Conservation (phyloP, 2,329 filamentous ascomycete genomes). For the Cucurbitaria berberidis region DNA sequence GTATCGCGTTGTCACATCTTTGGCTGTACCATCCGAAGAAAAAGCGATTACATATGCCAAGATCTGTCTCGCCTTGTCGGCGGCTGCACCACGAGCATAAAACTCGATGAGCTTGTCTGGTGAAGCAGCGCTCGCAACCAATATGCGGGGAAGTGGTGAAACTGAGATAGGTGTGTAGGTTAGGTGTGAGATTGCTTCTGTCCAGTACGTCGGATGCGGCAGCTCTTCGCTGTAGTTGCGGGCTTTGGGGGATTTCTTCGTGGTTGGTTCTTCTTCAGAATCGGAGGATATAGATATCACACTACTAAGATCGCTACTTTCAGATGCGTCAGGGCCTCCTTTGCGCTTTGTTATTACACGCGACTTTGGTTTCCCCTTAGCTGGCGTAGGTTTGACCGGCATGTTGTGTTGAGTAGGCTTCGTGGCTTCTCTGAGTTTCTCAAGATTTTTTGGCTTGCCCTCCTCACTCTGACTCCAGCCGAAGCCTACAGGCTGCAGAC, state of each 20-base stretch:
- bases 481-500: conserved; percentile 84
- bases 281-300: conserved; percentile 54
- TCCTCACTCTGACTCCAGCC: conserved; percentile 90
- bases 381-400: neutral
- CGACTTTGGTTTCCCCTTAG: conserved; percentile 12
- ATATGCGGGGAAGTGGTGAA: conserved; percentile 66
- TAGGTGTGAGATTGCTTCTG: conserved; percentile 82
- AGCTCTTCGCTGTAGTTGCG: conserved; percentile 74
- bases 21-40: conserved; percentile 83
- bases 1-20: conserved; percentile 93
- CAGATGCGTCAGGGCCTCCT: conserved; percentile 44
- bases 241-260: conserved; percentile 51
- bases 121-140: conserved; percentile 64
- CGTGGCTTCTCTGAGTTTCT: conserved; percentile 22
- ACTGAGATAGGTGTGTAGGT: conserved; percentile 81
- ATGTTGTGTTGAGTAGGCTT: neutral
- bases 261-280: conserved; percentile 59
- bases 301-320: conserved; percentile 52
- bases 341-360: conserved; percentile 7
- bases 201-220: conserved; percentile 89
- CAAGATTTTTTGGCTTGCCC: conserved; percentile 59
- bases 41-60: conserved; percentile 89
- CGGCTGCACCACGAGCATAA: conserved; percentile 81
- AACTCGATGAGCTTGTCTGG: conserved; percentile 75
- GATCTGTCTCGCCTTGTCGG: conserved; percentile 85